phyloP scores from a whole-genome alignment of 768 basidiomycete species.

The Lactarius quietus region DNA sequence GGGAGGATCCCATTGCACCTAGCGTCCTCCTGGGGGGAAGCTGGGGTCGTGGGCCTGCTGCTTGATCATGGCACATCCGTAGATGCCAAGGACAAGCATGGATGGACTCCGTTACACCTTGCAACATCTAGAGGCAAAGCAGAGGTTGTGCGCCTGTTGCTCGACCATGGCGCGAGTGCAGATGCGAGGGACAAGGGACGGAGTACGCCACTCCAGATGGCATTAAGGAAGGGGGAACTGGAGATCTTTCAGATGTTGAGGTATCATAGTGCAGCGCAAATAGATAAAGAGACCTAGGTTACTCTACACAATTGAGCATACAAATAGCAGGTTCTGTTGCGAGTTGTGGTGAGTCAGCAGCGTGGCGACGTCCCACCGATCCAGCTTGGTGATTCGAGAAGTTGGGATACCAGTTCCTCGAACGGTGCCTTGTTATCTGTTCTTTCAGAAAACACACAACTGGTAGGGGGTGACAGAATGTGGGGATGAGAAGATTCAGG shows the following conservation, averaged over 20 bases:
- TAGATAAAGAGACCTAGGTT: too few species aligned
- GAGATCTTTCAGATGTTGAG: too few species aligned
- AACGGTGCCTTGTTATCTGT: conserved; percentile 34
- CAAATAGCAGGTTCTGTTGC: conserved; percentile 31
- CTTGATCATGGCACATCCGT: not conserved
- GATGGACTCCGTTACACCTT: not conserved
- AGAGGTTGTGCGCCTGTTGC: not conserved
- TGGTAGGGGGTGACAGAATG: too few species aligned
- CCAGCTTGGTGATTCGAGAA: conserved; percentile 36
- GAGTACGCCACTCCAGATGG: too few species aligned
- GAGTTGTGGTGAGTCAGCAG: conserved; percentile 22
- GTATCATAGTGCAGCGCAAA: too few species aligned
- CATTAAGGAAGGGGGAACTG: too few species aligned
- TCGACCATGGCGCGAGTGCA: not conserved
- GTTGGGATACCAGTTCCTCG: conserved; percentile 32
- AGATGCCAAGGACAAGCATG: not conserved
- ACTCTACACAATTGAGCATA: conserved; percentile 21
- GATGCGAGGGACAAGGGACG: too few species aligned
- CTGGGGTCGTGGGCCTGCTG: not conserved
- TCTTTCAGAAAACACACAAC: not conserved
- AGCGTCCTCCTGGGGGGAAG: not conserved
- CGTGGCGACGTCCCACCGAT: conserved; percentile 40
- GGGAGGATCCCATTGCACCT: not conserved
- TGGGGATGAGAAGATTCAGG: conserved; percentile 39
- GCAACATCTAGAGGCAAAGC: not conserved